A percentile compares a stretch with the other conserved stretches of the same genome.
Conservation (phyloP, 805 yeast species). For the Nakazawaea sp. region DNA sequence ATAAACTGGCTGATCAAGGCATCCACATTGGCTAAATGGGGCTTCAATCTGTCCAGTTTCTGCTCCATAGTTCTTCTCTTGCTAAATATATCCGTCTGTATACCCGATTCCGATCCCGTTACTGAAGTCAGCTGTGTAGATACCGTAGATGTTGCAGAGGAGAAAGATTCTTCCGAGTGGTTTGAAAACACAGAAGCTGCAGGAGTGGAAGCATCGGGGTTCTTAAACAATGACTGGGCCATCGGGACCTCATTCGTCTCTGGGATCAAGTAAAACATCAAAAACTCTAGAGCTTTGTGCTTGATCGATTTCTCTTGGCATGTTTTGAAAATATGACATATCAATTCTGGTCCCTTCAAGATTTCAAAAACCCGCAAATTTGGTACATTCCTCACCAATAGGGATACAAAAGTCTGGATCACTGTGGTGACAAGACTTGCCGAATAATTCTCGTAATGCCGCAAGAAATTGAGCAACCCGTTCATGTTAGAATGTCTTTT, state of each 20-base stretch:
- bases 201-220: background rate
- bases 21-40: constrained; percentile 36
- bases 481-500: constrained; percentile 32
- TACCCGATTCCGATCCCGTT: background rate
- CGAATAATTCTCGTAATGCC: constrained; percentile 10
- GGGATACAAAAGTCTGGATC: constrained; percentile 51
- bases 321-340: constrained; percentile 39
- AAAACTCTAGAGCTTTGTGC: constrained; percentile 59
- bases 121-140: background rate
- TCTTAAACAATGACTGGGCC: background rate
- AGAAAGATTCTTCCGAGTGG: background rate
- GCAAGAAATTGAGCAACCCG: constrained; percentile 21
- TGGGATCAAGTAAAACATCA: constrained; percentile 62
- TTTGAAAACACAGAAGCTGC: background rate
- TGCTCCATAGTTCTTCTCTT: constrained; percentile 33
- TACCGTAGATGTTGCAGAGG: background rate
- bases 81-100: no score
- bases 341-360: constrained; percentile 43
- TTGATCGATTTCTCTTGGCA: constrained; percentile 43
- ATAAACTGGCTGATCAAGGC: constrained; percentile 40
- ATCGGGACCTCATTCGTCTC: no score
- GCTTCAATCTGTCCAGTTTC: constrained; percentile 34
- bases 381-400: constrained; percentile 48
- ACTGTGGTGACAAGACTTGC: constrained; percentile 26
- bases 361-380: constrained; percentile 54